Base-by-base conservation (phyloP, 2,329 filamentous ascomycete species). In the Neophaeococcomyces mojaviensis region DNA sequence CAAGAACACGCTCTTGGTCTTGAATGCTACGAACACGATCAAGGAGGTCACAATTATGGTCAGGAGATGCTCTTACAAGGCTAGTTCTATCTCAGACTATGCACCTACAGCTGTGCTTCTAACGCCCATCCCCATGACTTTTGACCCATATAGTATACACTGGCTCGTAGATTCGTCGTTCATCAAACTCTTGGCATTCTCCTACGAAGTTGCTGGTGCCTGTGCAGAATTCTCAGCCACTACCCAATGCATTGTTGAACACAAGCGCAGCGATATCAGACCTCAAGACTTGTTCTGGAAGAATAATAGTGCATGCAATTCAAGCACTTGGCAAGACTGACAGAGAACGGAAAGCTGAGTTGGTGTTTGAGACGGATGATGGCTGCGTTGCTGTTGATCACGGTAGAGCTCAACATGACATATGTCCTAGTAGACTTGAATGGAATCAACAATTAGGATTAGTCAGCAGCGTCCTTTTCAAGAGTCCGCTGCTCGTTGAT, bases 111-210 rank as follows among this genome's bases (percentile, higher is more conserved):
- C 20, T 18, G n/a, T 47, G 20, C 39, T 47, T 12, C 15, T 34
- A 9, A 6, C 22, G 10, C 45, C 43, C 30, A 42, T 47, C 5
- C n/a, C 43, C 7, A 19, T 47, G 19, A 28, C 45, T 13, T 26
- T n/a, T 38, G 5, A 16, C 18, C 28, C 45, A 47, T 19, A 37
- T 20, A 16, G 24, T 36, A 12, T 43, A 34, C 13, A 26, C 42
- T 4, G 31, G 26, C 30, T 28, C 5, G 24, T 39, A 20, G 37
- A 39, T 20, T 5, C n/a, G 16, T 13, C 26, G 40, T 10, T 42
- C 45, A 2, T 47, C 45, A n/a, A 43, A 20, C 19, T 33, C 38
- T 18, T 47, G 45, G 45, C 38, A 43, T 26, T 36, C 45, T 16
- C 12, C 43, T 20, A 22, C 45, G 6, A 38, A 47, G 38, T 20